Percentiles rank a stretch among this genome's conserved stretches.
Evolutionary conservation across 352 stramenopile species (phyloP).

Genomic region (Halophytophthora batemanensis): DNA sequence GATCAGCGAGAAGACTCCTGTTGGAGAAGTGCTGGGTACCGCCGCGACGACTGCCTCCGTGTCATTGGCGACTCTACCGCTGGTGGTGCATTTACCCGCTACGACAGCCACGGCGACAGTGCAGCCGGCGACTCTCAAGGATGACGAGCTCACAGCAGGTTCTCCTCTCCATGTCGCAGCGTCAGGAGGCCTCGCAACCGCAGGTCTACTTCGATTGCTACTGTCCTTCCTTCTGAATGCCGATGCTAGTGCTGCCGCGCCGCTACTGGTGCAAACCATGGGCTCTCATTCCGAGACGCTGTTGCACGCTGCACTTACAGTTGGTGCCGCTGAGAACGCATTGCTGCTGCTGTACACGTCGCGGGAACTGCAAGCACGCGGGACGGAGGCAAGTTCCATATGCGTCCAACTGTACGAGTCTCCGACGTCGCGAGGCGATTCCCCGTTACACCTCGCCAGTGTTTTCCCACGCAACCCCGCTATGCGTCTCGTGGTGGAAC

Average conservation of each 20-base stretch:
- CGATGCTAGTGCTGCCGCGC: slow-evolving; percentile 9
- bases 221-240: slow-evolving; percentile 33
- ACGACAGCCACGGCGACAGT: slow-evolving; percentile 11
- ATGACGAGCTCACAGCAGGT: slow-evolving; percentile 30
- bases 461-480: slow-evolving; percentile 25
- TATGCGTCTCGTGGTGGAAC: slow-evolving; percentile 39
- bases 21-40: slow-evolving; percentile 15
- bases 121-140: slow-evolving; percentile 27
- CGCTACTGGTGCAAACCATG: slow-evolving; percentile 21
- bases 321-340: slow-evolving; percentile 35
- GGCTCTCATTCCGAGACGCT: slow-evolving; percentile 30
- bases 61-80: slow-evolving; percentile 18
- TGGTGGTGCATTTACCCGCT: slow-evolving; percentile 33
- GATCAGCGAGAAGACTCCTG: slow-evolving; percentile 8
- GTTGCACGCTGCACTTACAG: slow-evolving; percentile 42
- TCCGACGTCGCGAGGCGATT: slow-evolving; percentile 26
- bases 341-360: slow-evolving; percentile 37
- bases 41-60: slow-evolving; percentile 4
- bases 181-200: slow-evolving; percentile 33
- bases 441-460: slow-evolving; percentile 55
- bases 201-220: slow-evolving; percentile 33
- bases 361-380: slow-evolving; percentile 24
- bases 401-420: slow-evolving; percentile 27
- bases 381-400: slow-evolving; percentile 7
- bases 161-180: slow-evolving; percentile 46